phyloP scores from a whole-genome alignment of 305 asterid species.

The Euphrasia arctica region DNA sequence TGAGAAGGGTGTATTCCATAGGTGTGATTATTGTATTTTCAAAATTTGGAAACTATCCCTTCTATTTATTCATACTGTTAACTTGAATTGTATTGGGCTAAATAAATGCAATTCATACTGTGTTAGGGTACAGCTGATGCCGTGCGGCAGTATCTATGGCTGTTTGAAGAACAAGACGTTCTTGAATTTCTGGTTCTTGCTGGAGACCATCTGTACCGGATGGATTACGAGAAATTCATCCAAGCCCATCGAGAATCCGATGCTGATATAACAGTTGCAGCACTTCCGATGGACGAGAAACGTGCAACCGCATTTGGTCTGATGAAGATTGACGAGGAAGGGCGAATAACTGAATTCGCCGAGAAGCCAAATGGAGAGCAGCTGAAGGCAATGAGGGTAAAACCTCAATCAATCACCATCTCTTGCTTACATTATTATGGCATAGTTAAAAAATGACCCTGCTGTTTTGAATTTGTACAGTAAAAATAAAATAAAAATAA shows the following conservation, averaged over 20 bases:
- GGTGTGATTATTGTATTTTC: background rate
- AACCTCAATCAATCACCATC: background rate
- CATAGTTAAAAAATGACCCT: no score
- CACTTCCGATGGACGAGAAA: slow-evolving; percentile 69
- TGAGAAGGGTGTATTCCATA: background rate
- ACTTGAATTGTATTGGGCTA: background rate
- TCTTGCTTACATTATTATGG: slow-evolving; percentile 3
- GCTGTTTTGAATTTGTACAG: no score
- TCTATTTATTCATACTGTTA: background rate
- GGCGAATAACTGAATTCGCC: slow-evolving; percentile 52
- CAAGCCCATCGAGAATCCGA: slow-evolving; percentile 70
- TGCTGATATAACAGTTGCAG: slow-evolving; percentile 76
- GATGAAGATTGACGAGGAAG: slow-evolving; percentile 66
- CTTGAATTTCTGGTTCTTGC: slow-evolving; percentile 65
- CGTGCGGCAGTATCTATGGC: slow-evolving; percentile 70
- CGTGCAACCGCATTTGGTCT: slow-evolving; percentile 68
- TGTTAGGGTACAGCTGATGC: slow-evolving; percentile 73
- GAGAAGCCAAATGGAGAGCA: slow-evolving; percentile 66
- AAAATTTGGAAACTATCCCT: no score
- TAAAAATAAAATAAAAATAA: no score
- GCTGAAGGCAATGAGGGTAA: slow-evolving; percentile 54
- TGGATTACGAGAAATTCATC: slow-evolving; percentile 66
- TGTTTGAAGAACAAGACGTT: slow-evolving; percentile 64
- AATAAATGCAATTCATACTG: background rate
- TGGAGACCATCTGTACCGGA: slow-evolving; percentile 64